A percentile compares a stretch with the other conserved stretches of the same genome.
phyloP scores from a whole-genome alignment of 148 eudicot genomes.

The Silene uniflora region DNA sequence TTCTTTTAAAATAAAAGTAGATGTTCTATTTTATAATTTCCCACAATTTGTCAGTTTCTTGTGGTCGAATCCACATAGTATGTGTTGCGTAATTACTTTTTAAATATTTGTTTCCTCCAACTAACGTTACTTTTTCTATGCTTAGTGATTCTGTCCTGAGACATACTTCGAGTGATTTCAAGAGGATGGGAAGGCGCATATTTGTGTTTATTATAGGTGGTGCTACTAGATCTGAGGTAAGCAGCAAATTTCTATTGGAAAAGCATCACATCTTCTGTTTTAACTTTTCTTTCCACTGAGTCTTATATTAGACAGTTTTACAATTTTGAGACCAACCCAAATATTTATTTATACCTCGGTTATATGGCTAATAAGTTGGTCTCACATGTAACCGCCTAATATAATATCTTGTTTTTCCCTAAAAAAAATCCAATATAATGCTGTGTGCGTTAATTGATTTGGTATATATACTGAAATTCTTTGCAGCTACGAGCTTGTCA shows the following conservation, averaged over 20 bases:
- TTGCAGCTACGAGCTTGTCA: conserved; percentile 86
- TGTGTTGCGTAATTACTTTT: neutral
- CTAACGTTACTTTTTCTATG: neutral
- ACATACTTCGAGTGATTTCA: conserved; percentile 81
- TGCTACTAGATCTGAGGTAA: conserved; percentile 93
- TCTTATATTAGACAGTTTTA: too few relatives aligned
- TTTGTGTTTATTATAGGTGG: conserved; percentile 94
- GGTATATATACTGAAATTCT: neutral
- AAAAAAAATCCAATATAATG: neutral
- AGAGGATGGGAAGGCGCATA: conserved; percentile 78
- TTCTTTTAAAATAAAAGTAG: neutral
- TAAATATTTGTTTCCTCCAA: neutral
- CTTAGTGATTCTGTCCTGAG: conserved; percentile 80
- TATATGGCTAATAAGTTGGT: too few relatives aligned
- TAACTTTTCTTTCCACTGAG: too few relatives aligned
- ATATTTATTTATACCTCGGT: too few relatives aligned
- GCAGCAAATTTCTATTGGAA: conserved; percentile 6
- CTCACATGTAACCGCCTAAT: too few relatives aligned
- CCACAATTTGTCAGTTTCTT: neutral
- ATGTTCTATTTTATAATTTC: neutral
- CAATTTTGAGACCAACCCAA: too few relatives aligned
- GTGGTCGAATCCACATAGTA: neutral
- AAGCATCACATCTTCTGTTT: too few relatives aligned
- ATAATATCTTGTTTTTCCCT: too few relatives aligned
- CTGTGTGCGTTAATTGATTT: neutral